Conservation (phyloP, 2,329 filamentous ascomycete species). For the Fusarium sp. region DNA sequence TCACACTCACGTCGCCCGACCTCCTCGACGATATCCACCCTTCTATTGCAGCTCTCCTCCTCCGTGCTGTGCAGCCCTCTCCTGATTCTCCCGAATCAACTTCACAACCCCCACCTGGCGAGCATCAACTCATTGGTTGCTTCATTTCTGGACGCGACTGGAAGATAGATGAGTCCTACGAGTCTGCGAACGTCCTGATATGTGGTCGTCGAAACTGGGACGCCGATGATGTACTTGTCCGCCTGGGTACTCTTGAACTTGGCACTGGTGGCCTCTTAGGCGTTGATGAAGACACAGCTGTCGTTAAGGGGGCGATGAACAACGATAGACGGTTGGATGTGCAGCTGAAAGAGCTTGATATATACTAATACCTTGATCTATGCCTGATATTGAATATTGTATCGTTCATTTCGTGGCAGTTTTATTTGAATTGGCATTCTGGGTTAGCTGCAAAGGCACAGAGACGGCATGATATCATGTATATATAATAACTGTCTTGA, state of each 20-base stretch:
- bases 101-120: slow-evolving; percentile 40
- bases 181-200: slow-evolving; percentile 48
- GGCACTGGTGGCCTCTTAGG: slow-evolving; percentile 45
- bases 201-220: slow-evolving; percentile 48
- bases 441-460: not conserved
- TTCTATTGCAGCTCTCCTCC: slow-evolving; percentile 39
- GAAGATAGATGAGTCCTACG: slow-evolving; percentile 44
- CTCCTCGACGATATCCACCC: slow-evolving; percentile 38
- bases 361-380: slow-evolving; percentile 47
- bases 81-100: slow-evolving; percentile 25
- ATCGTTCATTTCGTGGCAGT: slow-evolving; percentile 1
- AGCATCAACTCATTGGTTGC: slow-evolving; percentile 45
- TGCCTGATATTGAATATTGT: not conserved
- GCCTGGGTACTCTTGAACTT: slow-evolving; percentile 50
- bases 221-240: slow-evolving; percentile 45
- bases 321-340: slow-evolving; percentile 47
- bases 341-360: slow-evolving; percentile 50
- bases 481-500: slow-evolving; percentile 37
- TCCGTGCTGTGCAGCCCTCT: slow-evolving; percentile 33
- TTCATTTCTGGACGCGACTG: slow-evolving; percentile 51
- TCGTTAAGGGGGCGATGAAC: slow-evolving; percentile 47
- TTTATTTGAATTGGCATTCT: slow-evolving; percentile 7
- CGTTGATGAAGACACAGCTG: slow-evolving; percentile 41
- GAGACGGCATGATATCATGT: slow-evolving; percentile 11
- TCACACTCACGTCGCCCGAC: slow-evolving; percentile 40